Evolutionary conservation across 83 land plant genomes (phyloP), one percentile per base, ranked within the genome.

Genomic region (Thuja plicata): DNA sequence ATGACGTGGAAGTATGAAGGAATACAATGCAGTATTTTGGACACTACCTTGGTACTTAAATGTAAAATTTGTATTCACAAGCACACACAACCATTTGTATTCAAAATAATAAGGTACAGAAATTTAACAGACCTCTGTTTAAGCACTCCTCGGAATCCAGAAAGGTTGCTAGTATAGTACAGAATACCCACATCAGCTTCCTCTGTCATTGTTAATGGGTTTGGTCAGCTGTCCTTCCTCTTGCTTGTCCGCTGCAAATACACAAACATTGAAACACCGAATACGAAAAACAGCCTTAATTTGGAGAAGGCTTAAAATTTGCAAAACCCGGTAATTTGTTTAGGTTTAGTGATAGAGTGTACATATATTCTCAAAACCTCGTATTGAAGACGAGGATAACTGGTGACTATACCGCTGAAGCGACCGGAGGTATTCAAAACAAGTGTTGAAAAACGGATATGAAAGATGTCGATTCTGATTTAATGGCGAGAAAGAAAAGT

Each of bases 121-220:
- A 45, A 83, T 40, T 81, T 32, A 21, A n/a, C 79, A 17, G 32
- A 96, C 97, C 97, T 94, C 88, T 96, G 97, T 86, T 96, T 96
- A 57, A 96, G 94, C 43, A 96, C 91, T 80, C 93, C 97, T 48
- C 92, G 91, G 88, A 96, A 96, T 40, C 97, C 97, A 60, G 95
- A 95, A 76, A 91, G 91, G n/a, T 88, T 27, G 38, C 93, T 95
- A 66, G 94, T 85, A 88, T 87, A 95, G 89, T 94, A 94, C 85
- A 87, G 17, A 77, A 96, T 96, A 13, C 97, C 97, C 48, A 95
- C 97, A 83, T 95, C 94, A 19, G 93, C 52, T 88, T 96, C 97
- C 45, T 84, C 88, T 16, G 54, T 1, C 85, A 83, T 82, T 41
- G 32, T 46, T 83, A 24, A 0, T 41, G 45, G 45, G 83, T 80